Percentiles rank a stretch among this genome's conserved stretches.
Conservation (phyloP, 306 rosid species). For the Gillenia trifoliata region DNA sequence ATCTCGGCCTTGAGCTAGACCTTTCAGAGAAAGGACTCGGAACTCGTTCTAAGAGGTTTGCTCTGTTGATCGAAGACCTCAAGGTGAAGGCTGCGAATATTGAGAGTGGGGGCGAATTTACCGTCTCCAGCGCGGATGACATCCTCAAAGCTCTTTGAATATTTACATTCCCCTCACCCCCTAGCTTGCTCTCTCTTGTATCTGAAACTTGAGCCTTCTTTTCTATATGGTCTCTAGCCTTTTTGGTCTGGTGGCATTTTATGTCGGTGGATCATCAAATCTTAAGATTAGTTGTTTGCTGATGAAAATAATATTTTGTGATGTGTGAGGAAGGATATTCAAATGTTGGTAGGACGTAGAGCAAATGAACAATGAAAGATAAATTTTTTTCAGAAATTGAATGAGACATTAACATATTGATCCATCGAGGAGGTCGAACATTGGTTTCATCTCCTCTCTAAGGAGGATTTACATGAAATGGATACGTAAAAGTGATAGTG, state of each 20-base stretch:
- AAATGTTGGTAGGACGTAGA: too few species aligned
- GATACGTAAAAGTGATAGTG: too few species aligned
- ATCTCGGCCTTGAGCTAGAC: slow-evolving; percentile 87
- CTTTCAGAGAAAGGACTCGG: slow-evolving; percentile 76
- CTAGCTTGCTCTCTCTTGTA: background rate
- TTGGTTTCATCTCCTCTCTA: too few species aligned
- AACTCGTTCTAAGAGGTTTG: slow-evolving; percentile 70
- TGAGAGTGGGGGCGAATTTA: slow-evolving; percentile 76
- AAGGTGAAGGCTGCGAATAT: slow-evolving; percentile 84
- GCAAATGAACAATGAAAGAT: too few species aligned
- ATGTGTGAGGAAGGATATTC: too few species aligned
- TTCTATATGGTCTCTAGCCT: background rate
- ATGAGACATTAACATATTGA: too few species aligned
- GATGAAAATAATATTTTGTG: slow-evolving; percentile 7
- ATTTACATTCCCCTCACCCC: background rate
- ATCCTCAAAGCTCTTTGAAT: slow-evolving; percentile 81
- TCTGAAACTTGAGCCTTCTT: background rate
- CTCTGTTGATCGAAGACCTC: slow-evolving; percentile 74
- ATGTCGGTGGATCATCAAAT: background rate
- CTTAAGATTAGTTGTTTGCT: background rate
- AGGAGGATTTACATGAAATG: too few species aligned
- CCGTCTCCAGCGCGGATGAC: slow-evolving; percentile 83
- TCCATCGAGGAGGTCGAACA: too few species aligned
- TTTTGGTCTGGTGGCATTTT: background rate
- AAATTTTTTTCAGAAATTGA: too few species aligned